Evolutionary conservation across 768 basidiomycete genomes (phyloP).

Genomic region (Obba rivulosa): DNA sequence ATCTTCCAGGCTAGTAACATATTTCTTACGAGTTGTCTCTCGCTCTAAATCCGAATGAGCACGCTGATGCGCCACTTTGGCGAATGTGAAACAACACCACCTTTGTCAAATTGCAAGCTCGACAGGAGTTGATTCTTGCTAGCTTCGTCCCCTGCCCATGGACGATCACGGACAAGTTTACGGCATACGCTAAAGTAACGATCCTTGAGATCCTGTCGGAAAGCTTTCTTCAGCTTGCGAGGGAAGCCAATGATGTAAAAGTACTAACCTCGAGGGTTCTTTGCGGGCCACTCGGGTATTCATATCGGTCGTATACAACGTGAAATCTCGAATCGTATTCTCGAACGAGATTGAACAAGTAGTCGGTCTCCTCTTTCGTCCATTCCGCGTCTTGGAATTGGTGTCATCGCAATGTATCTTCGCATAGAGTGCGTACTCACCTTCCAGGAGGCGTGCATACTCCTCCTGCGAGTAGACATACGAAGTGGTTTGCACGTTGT

Average conservation of each 20-base stretch:
- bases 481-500: conserved; percentile 60
- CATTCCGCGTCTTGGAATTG: conserved; percentile 62
- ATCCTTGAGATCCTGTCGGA: conserved; percentile 85
- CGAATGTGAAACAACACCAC: conserved; percentile 29
- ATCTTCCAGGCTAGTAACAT: conserved; percentile 79
- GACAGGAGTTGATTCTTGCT: conserved; percentile 61
- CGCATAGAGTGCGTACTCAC: conserved; percentile 31
- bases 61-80: background rate
- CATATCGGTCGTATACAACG: conserved; percentile 86
- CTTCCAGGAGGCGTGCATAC: conserved; percentile 75
- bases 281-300: conserved; percentile 48
- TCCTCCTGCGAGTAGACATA: conserved; percentile 84
- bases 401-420: background rate
- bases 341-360: conserved; percentile 74
- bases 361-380: conserved; percentile 92
- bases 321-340: conserved; percentile 89
- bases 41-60: conserved; percentile 46
- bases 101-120: conserved; percentile 84
- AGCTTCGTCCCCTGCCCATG: conserved; percentile 79
- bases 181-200: conserved; percentile 91
- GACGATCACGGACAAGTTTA: conserved; percentile 76
- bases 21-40: conserved; percentile 83
- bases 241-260: background rate
- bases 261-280: conserved; percentile 67
- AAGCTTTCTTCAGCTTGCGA: background rate